Evolutionary conservation across 140 eudicot genomes (phyloP), one percentile per base, ranked within the genome.

Genomic region (Stevia rebaudiana): DNA sequence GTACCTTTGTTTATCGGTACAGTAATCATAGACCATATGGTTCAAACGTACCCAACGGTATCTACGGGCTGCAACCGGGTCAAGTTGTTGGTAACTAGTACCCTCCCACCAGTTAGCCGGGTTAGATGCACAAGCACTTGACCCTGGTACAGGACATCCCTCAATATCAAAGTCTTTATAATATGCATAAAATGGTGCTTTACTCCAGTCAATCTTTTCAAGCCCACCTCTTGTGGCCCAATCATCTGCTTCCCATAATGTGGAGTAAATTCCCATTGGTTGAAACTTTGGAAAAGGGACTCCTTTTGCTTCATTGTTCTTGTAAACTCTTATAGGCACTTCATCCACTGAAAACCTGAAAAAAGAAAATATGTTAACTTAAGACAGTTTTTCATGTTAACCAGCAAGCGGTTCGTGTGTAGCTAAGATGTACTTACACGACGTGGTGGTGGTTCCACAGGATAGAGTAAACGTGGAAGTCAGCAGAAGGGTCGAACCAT

Each of bases 161-260:
- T 89, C 97, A 24, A 89, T 86, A 71, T 89, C 97, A 36, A 90
- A 90, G 63, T 87, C 94, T 70, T 80, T 90, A 78, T 84, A 86
- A 63, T 84, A 87, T 22, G 95, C 94, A 48, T 76, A 81, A 73
- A 91, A 91, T 4, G 98, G 98, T 25, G 98, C 94, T 75, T 87
- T 84, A 63, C 69, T 79, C 98, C 98, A 87, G 35, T 91, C 76
- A 6, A 85, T 91, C 47, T 91, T 91, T 65, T 84, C 92, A 0
- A 84, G 79, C 4, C 98, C 98, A 11, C 96, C 98, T 15, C 98
- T 78, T 30, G 98, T 91, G 8, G 98, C 98, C 98, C 98, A 91
- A 44, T 91, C 91, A 44, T 91, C 98, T 3, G 98, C 98, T 61
- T 91, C 95, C 98, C 98, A 91, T 33, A 91, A 57, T 9, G 95